Base-by-base conservation (phyloP, 2,329 filamentous ascomycete genomes). In the Daldinia sp. region DNA sequence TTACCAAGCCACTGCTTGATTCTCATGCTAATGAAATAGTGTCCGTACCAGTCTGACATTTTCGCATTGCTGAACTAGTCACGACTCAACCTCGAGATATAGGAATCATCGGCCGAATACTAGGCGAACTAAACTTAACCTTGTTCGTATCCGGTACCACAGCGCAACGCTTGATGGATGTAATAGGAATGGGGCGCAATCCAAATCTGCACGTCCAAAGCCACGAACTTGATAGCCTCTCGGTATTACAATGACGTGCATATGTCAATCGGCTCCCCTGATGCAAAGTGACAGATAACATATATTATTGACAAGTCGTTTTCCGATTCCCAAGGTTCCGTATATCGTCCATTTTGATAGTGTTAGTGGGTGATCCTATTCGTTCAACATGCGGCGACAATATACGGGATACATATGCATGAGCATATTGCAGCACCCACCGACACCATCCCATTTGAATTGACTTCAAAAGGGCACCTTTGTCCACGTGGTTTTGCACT, bases 221-320 rank as follows among this genome's bases (percentile, higher is more conserved):
- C 26, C 46, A 33, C 28, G 6, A 51, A 51, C 13, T 33, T 26
- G 26, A 51, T 33, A 51, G 28, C 26, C 15, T 51, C 9, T 51
- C 26, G 46, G 46, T 13, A 28, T 7, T 33, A 30, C 13, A 26
- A 33, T 51, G 46, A 33, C 46, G 26, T 51, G 28, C 46, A 51
- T 51, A 26, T 6, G 46, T 28, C 26, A 33, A 51, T 30, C 46
- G 15, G n/a, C 26, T 13, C 46, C 28, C 13, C 46, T 51, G 18
- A 18, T 26, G 26, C n/a, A 10, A 51, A 51, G 15, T 3, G 46
- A 51, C 18, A 30, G 26, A 30, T 51, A 10, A 51, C 15, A n/a
- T 50, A 30, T 50, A 51, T 30, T 51, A 51, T 51, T 9, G 46
- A 51, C 15, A 26, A 18, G 6, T 51, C 46, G 46, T 12, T 9